Base-by-base conservation (phyloP, 306 rosid genomes). In the Crotalaria pallida region DNA sequence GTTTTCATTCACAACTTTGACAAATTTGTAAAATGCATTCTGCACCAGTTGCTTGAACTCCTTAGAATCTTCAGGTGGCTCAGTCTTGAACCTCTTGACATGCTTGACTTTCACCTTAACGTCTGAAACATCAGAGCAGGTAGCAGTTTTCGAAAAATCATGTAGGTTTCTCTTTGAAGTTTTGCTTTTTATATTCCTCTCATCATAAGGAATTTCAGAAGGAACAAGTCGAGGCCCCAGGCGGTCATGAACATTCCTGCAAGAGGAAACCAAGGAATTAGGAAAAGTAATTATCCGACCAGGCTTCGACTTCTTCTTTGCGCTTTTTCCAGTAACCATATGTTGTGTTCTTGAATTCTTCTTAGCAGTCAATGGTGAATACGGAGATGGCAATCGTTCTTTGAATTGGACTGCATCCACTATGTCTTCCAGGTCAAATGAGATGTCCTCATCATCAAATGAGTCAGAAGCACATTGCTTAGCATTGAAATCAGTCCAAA, bases 21-120 rank as follows among this genome's bases (percentile, higher is more conserved):
- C 29, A 69, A 74, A 79, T 80, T 79, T 79, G 7, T 74, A 18
- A 50, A 82, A 79, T 6, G 83, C 76, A 2, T 43, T 79, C 53
- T 70, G 26, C 36, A 74, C 80, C 27, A 58, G 72, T 58, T 47
- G 61, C 65, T 75, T 78, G 73, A 75, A 75, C 65, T 71, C 83
- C 63, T 75, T 31, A 8, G 83, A 59, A 70, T 71, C 83, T 79
- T 79, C 81, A 79, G 64, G 19, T n/a, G 70, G 60, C 56, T 48
- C 62, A 6, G 11, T 70, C 55, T 44, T 74, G 55, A 67, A 57
- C 81, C 61, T 69, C 53, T 51, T 74, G 47, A 59, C 18, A 60
- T 16, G 61, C 65, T 26, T 55, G 9, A 2, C 75, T 71, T 15
- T 67, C 38, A 4, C 75, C 75, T 31, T 23, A 60, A 12, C 66